Base-by-base conservation (phyloP, 345 rosid genomes). In the Rhodamnia rubescens region DNA sequence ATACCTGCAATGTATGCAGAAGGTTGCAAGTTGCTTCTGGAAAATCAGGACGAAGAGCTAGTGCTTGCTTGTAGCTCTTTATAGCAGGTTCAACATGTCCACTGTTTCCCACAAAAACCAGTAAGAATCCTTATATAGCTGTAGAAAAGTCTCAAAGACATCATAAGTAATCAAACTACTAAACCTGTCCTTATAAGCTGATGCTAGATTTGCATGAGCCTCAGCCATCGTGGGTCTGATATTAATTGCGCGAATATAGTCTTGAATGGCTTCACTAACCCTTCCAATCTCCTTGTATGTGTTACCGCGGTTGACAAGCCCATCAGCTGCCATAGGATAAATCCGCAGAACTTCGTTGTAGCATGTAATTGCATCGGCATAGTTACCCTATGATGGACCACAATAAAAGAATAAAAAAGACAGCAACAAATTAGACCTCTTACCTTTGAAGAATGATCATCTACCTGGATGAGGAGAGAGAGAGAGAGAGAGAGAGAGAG, bases 171-270 rank as follows among this genome's bases (percentile, higher is more conserved):
- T n/a, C 53, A 82, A 61, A 21, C 24, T 24, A 56, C 53, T 74
- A 82, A 91, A 96, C 99, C 99, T 98, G 89, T 98, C 99, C 88
- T 98, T 98, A 86, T 98, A 96, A 85, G 99, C 99, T n/a, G 99
- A 98, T 86, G 99, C 99, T 88, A 98, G 89, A 90, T 98, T 98
- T 87, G 99, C 99, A 92, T 98, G 99, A 58, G 99, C 99, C 91
- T 98, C 99, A 84, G 99, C 97, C 99, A 98, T 98, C 56, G 93
- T 85, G 61, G 99, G 99, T 83, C 98, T 91, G 84, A 95, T 87
- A 74, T 22, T 94, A 81, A 98, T 95, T 78, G 99, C 99, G 85
- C 92, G 91, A 42, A 93, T 84, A 82, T 98, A 98, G 87, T 98
- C 99, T 86, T 98, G 99, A 85, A 98, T 96, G 36, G 99, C 99